Conservation (phyloP, 2,329 filamentous ascomycete species). For the Pseudogymnoascus sp. region DNA sequence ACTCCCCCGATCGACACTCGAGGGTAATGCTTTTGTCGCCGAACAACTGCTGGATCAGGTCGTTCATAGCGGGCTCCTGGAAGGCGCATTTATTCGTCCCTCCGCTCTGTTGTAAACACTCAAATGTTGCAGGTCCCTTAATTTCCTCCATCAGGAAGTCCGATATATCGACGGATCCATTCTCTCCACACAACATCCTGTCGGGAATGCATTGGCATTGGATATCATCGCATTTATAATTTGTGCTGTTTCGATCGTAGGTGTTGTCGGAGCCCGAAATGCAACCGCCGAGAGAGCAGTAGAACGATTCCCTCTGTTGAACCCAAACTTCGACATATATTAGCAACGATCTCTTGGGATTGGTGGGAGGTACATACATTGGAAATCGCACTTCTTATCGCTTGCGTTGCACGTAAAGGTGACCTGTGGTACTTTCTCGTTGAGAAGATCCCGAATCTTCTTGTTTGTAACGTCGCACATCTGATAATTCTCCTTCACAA, state of each 20-base stretch:
- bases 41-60: constrained; percentile 79
- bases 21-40: constrained; percentile 85
- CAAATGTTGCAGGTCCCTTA: constrained; percentile 78
- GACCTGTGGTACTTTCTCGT: constrained; percentile 79
- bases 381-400: constrained; percentile 77
- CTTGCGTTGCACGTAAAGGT: constrained; percentile 85
- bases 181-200: constrained; percentile 88
- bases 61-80: constrained; percentile 85
- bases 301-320: constrained; percentile 88
- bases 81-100: constrained; percentile 65
- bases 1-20: constrained; percentile 78
- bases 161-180: constrained; percentile 82
- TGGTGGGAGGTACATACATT: constrained; percentile 52
- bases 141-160: constrained; percentile 81
- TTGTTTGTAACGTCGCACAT: constrained; percentile 96
- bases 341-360: constrained; percentile 14
- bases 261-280: constrained; percentile 60
- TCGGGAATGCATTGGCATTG: constrained; percentile 81
- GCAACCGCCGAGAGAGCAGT: constrained; percentile 81
- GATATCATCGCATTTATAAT: constrained; percentile 77
- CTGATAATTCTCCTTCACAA: constrained; percentile 92
- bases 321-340: constrained; percentile 66
- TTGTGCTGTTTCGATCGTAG: constrained; percentile 67
- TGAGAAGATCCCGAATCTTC: constrained; percentile 82
- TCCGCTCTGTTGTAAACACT: constrained; percentile 59